Conservation (phyloP, 441 rosid species). For the Pelargonium australe region DNA sequence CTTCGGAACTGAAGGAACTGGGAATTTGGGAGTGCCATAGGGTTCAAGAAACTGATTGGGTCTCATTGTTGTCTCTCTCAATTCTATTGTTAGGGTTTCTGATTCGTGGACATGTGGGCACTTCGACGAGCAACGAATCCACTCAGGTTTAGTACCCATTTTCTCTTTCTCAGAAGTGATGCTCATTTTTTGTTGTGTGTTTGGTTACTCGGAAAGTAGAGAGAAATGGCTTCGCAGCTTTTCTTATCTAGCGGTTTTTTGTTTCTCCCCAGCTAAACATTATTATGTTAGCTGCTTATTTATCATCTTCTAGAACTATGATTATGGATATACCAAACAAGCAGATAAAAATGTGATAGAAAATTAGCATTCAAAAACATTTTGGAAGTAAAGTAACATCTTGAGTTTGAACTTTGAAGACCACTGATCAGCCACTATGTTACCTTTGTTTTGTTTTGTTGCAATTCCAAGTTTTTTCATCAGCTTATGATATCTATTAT, state of each 20-base stretch:
- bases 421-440: not conserved
- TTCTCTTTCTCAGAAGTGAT: not conserved
- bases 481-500: not conserved
- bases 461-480: not conserved
- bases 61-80: not conserved
- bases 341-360: not conserved
- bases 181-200: not conserved
- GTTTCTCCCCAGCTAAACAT: not conserved
- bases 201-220: not conserved
- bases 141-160: constrained; percentile 1
- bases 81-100: not conserved
- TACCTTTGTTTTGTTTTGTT: not conserved
- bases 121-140: not conserved
- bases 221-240: not conserved
- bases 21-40: not conserved
- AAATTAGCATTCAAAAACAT: not conserved
- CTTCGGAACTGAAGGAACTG: not conserved
- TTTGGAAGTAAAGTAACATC: not conserved
- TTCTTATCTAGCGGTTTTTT: no score
- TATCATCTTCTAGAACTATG: not conserved
- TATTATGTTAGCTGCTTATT: not conserved
- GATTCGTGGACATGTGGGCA: not conserved
- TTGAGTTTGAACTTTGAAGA: not conserved
- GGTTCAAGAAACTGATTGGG: not conserved
- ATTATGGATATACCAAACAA: not conserved